Base-by-base conservation (phyloP, 2,329 filamentous ascomycete genomes). In the Ophiocordyceps camponoti-leonardi region DNA sequence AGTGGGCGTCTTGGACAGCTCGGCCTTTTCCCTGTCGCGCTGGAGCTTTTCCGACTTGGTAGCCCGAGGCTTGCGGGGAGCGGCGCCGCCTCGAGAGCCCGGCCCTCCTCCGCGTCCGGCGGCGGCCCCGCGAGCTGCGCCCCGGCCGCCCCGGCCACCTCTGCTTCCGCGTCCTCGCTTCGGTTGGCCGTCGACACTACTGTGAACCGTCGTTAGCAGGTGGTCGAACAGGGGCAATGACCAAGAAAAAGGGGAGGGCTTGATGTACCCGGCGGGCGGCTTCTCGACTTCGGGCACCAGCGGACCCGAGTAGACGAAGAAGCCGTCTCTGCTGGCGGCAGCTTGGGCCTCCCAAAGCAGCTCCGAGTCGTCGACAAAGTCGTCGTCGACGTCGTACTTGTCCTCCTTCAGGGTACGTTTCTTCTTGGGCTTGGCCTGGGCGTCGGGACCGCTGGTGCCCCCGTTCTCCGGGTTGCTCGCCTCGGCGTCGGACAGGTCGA, bases 291-390 rank as follows among this genome's bases (percentile, higher is more conserved):
- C 87, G 6, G 83, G 83, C 20, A 96, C 76, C 42, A 98, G 68
- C 10, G 90, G 90, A 4, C 92, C 92, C 49, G 86, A 93, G 63
- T 95, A 98, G 1, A 98, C 92, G 60, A 96, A 98, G 67, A 96
- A 98, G 1, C 92, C 92, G 59, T 96, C 92, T 54, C 90, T 86
- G 52, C 86, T 90, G 42, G 92, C 88, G 5, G 90, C 87, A 7
- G 90, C 90, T 59, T 94, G 85, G 57, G 94, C 86, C 63, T 96
- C 86, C 90, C 90, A 96, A 1, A 93, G 72, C 58, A 95, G 63
- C 61, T 98, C 92, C 1, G 87, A 93, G 58, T 98, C 92, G 56
- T 98, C 92, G 46, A 90, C 78, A 62, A 90, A 90, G 45, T 82
- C 83, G 56, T 88, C 84, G 43, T 84, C 81, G 55, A 83, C 81